These are phyloP conservation scores for Penicillium sp. DNA, from an alignment of 2,329 filamentous ascomycete genomes.

Conservation along the genomic window DNA sequence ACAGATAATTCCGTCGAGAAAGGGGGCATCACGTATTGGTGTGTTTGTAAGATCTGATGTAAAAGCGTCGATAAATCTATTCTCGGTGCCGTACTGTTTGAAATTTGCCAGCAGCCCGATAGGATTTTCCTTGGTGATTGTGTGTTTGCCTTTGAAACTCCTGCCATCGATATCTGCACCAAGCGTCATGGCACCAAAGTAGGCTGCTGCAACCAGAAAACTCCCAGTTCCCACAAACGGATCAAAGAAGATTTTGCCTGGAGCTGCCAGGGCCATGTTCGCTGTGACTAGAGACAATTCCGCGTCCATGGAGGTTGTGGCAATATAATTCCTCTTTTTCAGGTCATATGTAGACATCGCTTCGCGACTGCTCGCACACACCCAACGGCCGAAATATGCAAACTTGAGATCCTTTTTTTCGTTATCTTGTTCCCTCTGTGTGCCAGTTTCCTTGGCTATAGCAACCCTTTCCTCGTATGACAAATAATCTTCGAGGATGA, in stretches of 20 bases:
- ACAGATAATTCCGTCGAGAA: slow-evolving; percentile 87
- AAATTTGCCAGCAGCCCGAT: slow-evolving; percentile 66
- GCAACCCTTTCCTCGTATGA: slow-evolving; percentile 34
- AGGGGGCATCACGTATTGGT: slow-evolving; percentile 59
- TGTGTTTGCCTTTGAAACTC: slow-evolving; percentile 66
- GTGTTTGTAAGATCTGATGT: slow-evolving; percentile 84
- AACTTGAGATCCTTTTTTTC: slow-evolving; percentile 48
- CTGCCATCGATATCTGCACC: slow-evolving; percentile 94
- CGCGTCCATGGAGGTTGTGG: slow-evolving; percentile 95
- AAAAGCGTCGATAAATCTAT: slow-evolving; percentile 70
- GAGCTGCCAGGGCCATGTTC: slow-evolving; percentile 77
- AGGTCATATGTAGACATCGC: slow-evolving; percentile 73
- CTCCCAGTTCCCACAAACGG: slow-evolving; percentile 95
- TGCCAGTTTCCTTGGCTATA: background rate
- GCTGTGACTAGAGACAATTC: slow-evolving; percentile 88
- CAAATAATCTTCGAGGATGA: slow-evolving; percentile 77
- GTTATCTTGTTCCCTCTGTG: slow-evolving; percentile 6
- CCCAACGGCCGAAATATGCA: slow-evolving; percentile 68
- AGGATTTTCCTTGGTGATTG: slow-evolving; percentile 43
- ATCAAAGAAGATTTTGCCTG: slow-evolving; percentile 86
- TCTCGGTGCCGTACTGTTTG: slow-evolving; percentile 69
- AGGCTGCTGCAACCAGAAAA: slow-evolving; percentile 83
- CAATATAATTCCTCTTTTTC: slow-evolving; percentile 91
- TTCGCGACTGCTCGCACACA: slow-evolving; percentile 65
- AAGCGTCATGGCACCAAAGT: slow-evolving; percentile 79